These are phyloP conservation scores for Lentinus brumalis DNA, from an alignment of 768 basidiomycete genomes.

Conservation along the genomic window DNA sequence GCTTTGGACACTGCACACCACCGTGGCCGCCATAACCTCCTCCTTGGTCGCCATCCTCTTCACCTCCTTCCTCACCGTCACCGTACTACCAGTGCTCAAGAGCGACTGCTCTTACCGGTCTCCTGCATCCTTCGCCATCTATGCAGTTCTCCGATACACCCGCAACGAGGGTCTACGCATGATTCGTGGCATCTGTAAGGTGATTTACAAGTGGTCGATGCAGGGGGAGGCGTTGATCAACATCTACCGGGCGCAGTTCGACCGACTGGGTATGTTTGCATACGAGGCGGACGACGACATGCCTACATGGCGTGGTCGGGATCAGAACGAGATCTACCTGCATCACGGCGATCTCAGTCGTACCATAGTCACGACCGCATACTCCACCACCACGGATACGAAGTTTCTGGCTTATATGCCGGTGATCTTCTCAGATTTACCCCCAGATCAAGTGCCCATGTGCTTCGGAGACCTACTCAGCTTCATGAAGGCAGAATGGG, in stretches of 20 bases:
- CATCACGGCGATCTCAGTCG: neutral
- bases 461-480: neutral
- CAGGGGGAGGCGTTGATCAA: too few species aligned
- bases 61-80: slow-evolving; percentile 17
- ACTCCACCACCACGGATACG: slow-evolving; percentile 3
- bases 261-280: too few species aligned
- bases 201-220: too few species aligned
- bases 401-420: neutral
- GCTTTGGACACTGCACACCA: slow-evolving; percentile 20
- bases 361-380: slow-evolving; percentile 3
- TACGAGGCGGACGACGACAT: neutral
- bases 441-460: neutral
- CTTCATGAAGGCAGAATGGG: too few species aligned
- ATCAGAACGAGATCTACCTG: neutral
- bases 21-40: slow-evolving; percentile 20
- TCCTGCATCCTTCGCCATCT: slow-evolving; percentile 17
- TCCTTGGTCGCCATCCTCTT: slow-evolving; percentile 10
- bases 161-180: neutral
- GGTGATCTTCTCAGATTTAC: neutral
- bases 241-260: too few species aligned
- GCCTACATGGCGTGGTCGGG: slow-evolving; percentile 10
- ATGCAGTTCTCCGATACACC: neutral
- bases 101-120: slow-evolving; percentile 22
- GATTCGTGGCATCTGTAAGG: too few species aligned
- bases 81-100: slow-evolving; percentile 18